Evolutionary conservation across 441 rosid species (phyloP).

Genomic region (Melianthus villosus): DNA sequence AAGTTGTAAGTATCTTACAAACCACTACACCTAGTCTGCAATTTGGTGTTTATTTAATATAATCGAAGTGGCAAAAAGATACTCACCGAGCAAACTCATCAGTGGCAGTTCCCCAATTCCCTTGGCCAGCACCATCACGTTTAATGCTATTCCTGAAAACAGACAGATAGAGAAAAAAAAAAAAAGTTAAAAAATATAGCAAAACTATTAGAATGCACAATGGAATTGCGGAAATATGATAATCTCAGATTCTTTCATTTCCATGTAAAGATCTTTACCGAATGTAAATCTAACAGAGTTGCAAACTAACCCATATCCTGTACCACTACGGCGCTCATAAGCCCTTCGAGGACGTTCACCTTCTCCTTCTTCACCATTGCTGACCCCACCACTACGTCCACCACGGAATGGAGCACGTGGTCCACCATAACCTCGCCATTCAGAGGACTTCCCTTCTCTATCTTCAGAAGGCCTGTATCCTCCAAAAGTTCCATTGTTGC

Average conservation of each 20-base stretch:
- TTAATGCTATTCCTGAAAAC: too few relatives aligned
- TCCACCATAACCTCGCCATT: slow-evolving; percentile 38
- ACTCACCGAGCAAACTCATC: slow-evolving; percentile 71
- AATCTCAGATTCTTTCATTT: too few relatives aligned
- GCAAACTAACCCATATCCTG: slow-evolving; percentile 68
- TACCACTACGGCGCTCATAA: slow-evolving; percentile 73
- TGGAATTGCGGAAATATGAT: too few relatives aligned
- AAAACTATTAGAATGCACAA: too few relatives aligned
- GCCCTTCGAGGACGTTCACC: slow-evolving; percentile 49
- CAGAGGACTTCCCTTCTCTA: slow-evolving; percentile 52
- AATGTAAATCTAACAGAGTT: not conserved
- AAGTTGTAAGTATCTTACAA: not conserved
- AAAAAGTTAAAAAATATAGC: too few relatives aligned
- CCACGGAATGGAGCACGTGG: slow-evolving; percentile 65
- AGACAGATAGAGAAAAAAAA: too few relatives aligned
- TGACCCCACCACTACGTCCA: slow-evolving; percentile 45
- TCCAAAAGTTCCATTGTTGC: slow-evolving; percentile 35
- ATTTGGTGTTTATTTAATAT: not conserved
- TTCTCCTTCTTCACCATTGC: slow-evolving; percentile 47
- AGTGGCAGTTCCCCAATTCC: slow-evolving; percentile 69
- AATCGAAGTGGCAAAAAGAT: not conserved
- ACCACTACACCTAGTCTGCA: not conserved
- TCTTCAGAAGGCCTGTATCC: slow-evolving; percentile 46
- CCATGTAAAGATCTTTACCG: too few relatives aligned
- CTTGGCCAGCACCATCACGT: slow-evolving; percentile 82